Evolutionary conservation across 78 protist genomes (phyloP), one percentile per base, ranked within the genome.

Genomic region (Dictyostelium capitatum): DNA sequence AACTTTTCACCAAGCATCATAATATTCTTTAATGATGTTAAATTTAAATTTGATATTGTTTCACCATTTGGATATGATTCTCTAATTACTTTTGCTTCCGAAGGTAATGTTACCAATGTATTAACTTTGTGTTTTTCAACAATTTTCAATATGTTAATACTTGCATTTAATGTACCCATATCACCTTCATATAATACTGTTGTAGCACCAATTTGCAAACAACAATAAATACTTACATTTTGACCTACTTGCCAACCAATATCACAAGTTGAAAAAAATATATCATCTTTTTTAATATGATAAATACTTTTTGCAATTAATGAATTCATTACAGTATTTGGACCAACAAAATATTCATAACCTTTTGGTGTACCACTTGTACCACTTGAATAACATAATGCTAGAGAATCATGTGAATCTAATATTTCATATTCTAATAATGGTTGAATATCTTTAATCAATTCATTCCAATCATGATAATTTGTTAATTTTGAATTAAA

Each of bases 281-380:
- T 25, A 48, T 43, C 62, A 11, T 25, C 62, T 48, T 59, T 32
- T 23, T 25, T 48, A 5, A 75, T 0, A 48, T 41, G 14, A 75
- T 75, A 28, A 2, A 8, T 1, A 11, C 50, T 50, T 67, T 15
- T 23, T 10, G 30, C n/a, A n/a, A n/a, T n/a, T n/a, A n/a, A 47
- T 48, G 32, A 4, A 75, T 75, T 15, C 9, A 15, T 7, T 75
- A 25, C 6, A 11, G 1, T 14, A 14, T 37, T 6, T 25, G 25
- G 3, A 48, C 81, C 81, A 50, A 2, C 41, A 48, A 7, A 20
- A 19, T 48, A 11, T 48, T 25, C 2, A 75, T 0, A 23, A 3
- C 81, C 56, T 25, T 43, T 48, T 75, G 81, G 62, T 1, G 0
- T 50, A 75, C 81, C 81, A 50, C 62, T 75, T 9, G 79, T 70